phyloP scores from a whole-genome alignment of 495 filamentous ascomycete genomes.

The Bathelium albidoporum region DNA sequence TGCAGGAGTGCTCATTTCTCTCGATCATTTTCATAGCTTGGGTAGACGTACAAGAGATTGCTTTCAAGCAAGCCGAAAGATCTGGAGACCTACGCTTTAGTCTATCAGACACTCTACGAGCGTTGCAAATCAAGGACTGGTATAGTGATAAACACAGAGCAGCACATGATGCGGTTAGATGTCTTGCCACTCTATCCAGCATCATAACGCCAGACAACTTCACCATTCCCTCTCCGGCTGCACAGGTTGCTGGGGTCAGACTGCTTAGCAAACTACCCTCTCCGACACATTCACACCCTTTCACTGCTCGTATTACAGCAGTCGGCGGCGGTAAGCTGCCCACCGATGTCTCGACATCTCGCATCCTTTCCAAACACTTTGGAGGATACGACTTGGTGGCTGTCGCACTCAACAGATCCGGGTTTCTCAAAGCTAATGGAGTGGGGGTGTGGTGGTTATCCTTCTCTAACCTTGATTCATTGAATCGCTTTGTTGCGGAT shows the following conservation, averaged over 20 bases:
- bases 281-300: not conserved
- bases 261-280: not conserved
- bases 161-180: not conserved
- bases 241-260: not conserved
- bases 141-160: not conserved
- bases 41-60: not conserved
- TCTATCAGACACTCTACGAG: not conserved
- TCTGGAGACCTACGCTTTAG: not conserved
- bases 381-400: not conserved
- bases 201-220: not conserved
- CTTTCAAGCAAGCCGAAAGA: not conserved
- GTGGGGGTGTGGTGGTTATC: not conserved
- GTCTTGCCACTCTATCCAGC: not conserved
- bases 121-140: not conserved
- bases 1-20: not conserved
- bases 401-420: not conserved
- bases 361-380: not conserved
- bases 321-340: not conserved
- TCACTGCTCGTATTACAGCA: not conserved
- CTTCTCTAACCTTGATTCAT: not conserved
- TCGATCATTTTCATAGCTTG: not conserved
- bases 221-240: not conserved
- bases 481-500: not conserved
- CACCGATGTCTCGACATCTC: not conserved
- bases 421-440: not conserved